Base-by-base conservation (phyloP, 2,329 filamentous ascomycete species). In the Eurotiales sp. region DNA sequence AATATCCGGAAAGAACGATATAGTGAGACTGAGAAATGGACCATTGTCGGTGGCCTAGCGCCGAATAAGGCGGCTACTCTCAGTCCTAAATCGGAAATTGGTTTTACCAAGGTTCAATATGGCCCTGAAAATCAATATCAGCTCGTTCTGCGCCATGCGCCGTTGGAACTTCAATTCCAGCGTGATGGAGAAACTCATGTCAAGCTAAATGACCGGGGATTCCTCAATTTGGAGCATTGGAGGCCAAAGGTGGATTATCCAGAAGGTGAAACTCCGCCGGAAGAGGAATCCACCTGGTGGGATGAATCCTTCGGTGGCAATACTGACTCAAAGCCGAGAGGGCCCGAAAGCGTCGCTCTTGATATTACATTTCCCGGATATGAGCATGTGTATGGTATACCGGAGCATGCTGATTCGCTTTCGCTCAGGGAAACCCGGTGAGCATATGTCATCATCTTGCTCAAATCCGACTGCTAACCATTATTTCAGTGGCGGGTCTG, bases 171-270 rank as follows among this genome's bases (percentile, higher is more conserved):
- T 48, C 87, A 95, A 43, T 99, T 99, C 67, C 86, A 87, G 70
- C 81, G 91, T 40, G 87, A 93, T 60, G 90, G 88, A 1, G 76
- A 82, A 58, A 86, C 86, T 0, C 90, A 97, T 55, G 79, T 99
- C 69, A 88, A 86, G 64, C 78, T 99, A 70, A 99, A 99, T 64
- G 85, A 91, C 59, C 83, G 86, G n/a, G 92, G 92, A 1, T 75
- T 95, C 56, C 68, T 99, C 69, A 99, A 97, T 64, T 72, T 97
- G 67, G 93, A 99, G 69, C 93, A 99, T 67, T 99, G 93, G 93
- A 80, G 93, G 55, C 80, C 86, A 39, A 95, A 96, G 79, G 72
- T 90, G 14, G 91, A 96, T 50, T 76, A 72, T 23, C 71, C 73
- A 51, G 75, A 76, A 56, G 68, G 70, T 56, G 73, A 76, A 45